phyloP scores from a whole-genome alignment of 805 yeast genomes.

The Candida ficus region DNA sequence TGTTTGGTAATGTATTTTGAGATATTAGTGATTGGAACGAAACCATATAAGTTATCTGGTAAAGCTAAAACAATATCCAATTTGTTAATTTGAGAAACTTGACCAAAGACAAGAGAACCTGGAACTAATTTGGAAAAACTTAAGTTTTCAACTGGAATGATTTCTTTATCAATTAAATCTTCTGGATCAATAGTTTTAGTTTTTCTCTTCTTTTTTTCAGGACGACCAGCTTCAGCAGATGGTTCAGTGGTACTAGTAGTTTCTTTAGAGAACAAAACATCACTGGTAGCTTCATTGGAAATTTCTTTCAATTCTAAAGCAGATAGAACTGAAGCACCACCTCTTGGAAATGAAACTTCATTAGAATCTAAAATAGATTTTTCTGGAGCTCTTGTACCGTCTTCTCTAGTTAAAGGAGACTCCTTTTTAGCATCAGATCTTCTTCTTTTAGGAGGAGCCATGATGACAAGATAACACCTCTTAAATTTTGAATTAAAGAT shows the following conservation, averaged over 20 bases:
- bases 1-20: constrained; percentile 55
- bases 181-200: constrained; percentile 23
- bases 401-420: constrained; percentile 36
- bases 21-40: constrained; percentile 66
- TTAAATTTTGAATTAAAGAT: background rate
- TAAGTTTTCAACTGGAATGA: constrained; percentile 56
- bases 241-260: background rate
- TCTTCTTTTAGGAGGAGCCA: constrained; percentile 39
- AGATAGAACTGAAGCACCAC: constrained; percentile 82
- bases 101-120: constrained; percentile 77
- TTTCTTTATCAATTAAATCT: constrained; percentile 20
- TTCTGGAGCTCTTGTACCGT: constrained; percentile 33
- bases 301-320: constrained; percentile 91
- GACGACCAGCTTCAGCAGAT: constrained; percentile 23
- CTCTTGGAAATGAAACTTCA: constrained; percentile 77
- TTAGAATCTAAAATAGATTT: constrained; percentile 32
- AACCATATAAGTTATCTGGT: constrained; percentile 79
- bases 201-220: constrained; percentile 39
- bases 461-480: constrained; percentile 2
- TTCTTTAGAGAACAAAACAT: constrained; percentile 60
- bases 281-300: constrained; percentile 86
- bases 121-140: constrained; percentile 57
- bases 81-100: constrained; percentile 53
- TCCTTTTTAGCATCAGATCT: constrained; percentile 39
- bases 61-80: constrained; percentile 65